phyloP scores from a whole-genome alignment of 2,329 filamentous ascomycete species.

The Lachnellula cervina region DNA sequence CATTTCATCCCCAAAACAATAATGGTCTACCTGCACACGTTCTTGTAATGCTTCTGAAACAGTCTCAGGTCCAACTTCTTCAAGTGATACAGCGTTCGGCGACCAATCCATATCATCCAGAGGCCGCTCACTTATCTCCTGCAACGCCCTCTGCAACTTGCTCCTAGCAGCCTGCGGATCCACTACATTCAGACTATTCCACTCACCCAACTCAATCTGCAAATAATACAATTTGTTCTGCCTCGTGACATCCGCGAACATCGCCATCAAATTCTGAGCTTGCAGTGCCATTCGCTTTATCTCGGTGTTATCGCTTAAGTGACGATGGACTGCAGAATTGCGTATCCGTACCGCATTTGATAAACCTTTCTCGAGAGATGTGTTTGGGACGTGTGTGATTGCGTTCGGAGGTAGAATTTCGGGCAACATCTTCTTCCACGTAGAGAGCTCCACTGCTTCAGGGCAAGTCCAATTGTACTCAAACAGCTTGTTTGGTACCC shows the following conservation, averaged over 20 bases:
- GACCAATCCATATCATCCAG: slow-evolving; percentile 33
- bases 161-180: slow-evolving; percentile 18
- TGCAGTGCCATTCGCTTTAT: slow-evolving; percentile 25
- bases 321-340: slow-evolving; percentile 29
- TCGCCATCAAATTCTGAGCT: slow-evolving; percentile 26
- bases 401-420: slow-evolving; percentile 17
- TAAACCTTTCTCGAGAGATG: slow-evolving; percentile 19
- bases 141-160: slow-evolving; percentile 23
- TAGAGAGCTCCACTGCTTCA: slow-evolving; percentile 29
- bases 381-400: slow-evolving; percentile 15
- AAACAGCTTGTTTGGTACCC: slow-evolving; percentile 24
- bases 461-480: slow-evolving; percentile 26
- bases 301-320: slow-evolving; percentile 27
- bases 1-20: slow-evolving; percentile 21
- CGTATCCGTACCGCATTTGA: slow-evolving; percentile 26
- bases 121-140: slow-evolving; percentile 26
- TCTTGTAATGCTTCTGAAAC: neutral
- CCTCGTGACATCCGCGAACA: slow-evolving; percentile 26
- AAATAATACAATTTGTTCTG: slow-evolving; percentile 25
- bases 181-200: slow-evolving; percentile 17
- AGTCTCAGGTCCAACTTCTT: slow-evolving; percentile 18
- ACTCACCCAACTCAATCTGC: slow-evolving; percentile 21
- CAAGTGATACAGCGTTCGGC: slow-evolving; percentile 26
- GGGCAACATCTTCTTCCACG: slow-evolving; percentile 25
- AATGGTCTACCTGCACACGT: neutral